phyloP scores from a whole-genome alignment of 2,329 filamentous ascomycete species.

The Grosmannia serpens region DNA sequence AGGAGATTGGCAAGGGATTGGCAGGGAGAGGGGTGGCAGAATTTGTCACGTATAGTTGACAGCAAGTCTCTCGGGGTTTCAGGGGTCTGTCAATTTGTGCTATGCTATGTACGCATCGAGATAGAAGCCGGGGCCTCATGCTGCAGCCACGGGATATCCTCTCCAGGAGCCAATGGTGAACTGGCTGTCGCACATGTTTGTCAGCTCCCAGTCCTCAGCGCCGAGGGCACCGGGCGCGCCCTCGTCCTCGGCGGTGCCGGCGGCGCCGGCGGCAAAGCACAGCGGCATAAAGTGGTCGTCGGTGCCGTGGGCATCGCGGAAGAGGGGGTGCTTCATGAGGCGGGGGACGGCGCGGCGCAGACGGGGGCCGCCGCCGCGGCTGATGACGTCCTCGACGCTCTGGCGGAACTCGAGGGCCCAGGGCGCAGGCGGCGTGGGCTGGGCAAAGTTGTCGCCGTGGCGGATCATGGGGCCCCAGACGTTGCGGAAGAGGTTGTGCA shows the following conservation, averaged over 20 bases:
- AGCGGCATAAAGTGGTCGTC: conserved; percentile 61
- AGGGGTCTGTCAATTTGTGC: too few relatives aligned
- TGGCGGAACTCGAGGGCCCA: conserved; percentile 57
- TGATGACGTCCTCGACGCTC: conserved; percentile 47
- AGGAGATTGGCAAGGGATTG: too few relatives aligned
- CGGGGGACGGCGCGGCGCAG: conserved; percentile 44
- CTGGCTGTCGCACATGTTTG: conserved; percentile 52
- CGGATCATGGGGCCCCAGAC: conserved; percentile 51
- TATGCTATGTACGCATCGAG: too few relatives aligned
- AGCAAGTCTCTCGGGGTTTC: too few relatives aligned
- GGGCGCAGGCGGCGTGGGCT: conserved; percentile 43
- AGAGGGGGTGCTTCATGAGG: conserved; percentile 57
- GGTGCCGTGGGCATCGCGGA: conserved; percentile 54
- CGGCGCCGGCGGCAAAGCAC: conserved; percentile 49
- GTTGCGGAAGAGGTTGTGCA: conserved; percentile 62
- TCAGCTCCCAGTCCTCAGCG: conserved; percentile 57
- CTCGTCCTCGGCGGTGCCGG: conserved; percentile 35
- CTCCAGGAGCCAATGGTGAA: conserved; percentile 37
- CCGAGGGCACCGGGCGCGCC: conserved; percentile 28
- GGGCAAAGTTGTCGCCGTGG: conserved; percentile 52
- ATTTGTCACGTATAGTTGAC: too few relatives aligned
- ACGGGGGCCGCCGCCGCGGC: conserved; percentile 32
- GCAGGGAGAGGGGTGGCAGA: too few relatives aligned
- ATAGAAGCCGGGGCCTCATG: too few relatives aligned
- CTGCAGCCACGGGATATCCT: neutral